Percentiles rank a stretch among this genome's conserved stretches.
Evolutionary conservation across 1,284 basidiomycete species (phyloP).

Genomic region (Malassezia dermatis): DNA sequence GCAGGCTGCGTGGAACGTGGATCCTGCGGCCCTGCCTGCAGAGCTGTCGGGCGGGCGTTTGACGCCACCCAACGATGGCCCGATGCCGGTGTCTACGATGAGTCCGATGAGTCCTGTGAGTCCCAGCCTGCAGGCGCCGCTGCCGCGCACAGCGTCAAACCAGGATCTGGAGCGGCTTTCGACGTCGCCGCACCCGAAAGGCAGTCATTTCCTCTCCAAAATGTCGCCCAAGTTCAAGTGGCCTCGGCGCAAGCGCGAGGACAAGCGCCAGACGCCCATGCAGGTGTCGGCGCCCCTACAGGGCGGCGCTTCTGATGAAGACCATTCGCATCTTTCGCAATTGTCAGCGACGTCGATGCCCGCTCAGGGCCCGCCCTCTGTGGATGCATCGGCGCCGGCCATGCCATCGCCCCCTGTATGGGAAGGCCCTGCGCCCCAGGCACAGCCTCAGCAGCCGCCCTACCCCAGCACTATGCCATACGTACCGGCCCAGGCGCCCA

Average conservation of each 20-base stretch:
- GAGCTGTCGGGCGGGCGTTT: background rate
- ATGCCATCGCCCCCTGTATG: background rate
- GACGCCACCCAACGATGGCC: slow-evolving; percentile 10
- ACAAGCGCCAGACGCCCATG: background rate
- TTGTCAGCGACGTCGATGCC: background rate
- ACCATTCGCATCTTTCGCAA: background rate
- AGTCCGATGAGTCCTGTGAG: slow-evolving; percentile 14
- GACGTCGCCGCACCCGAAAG: background rate
- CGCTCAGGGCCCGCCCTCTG: background rate
- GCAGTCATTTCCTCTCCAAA: slow-evolving; percentile 10
- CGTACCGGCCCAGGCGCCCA: background rate
- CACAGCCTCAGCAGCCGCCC: background rate
- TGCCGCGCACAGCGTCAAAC: background rate
- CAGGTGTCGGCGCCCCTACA: slow-evolving; percentile 4
- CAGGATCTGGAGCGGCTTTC: background rate
- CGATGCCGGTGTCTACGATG: slow-evolving; percentile 6
- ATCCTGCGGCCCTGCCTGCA: background rate
- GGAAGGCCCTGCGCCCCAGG: background rate
- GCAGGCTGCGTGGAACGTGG: background rate
- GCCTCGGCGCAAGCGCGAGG: slow-evolving; percentile 11
- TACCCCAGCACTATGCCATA: background rate
- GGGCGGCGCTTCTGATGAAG: background rate
- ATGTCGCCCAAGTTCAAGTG: slow-evolving; percentile 19
- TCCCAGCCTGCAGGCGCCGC: background rate
- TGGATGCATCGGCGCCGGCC: background rate